A percentile compares a stretch with the other conserved stretches of the same genome.
These are phyloP conservation scores for Blastobotrys terrestris DNA, from an alignment of 805 yeast genomes.

Conservation along the genomic window DNA sequence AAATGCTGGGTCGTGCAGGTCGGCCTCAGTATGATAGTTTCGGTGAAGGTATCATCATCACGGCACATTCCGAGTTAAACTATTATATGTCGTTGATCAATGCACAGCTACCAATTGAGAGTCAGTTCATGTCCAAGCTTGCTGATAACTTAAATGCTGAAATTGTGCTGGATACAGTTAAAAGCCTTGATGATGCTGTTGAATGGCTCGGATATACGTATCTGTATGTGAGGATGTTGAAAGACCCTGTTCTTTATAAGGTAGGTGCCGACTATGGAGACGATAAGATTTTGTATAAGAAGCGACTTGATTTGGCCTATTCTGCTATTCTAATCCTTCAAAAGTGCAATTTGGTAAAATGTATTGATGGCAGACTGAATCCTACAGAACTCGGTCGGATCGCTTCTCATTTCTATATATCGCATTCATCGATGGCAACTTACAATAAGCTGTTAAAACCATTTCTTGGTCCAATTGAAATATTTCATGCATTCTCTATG, in stretches of 20 bases:
- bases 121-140: slow-evolving; percentile 65
- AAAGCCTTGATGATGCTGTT: slow-evolving; percentile 56
- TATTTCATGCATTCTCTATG: slow-evolving; percentile 67
- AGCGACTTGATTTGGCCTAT: slow-evolving; percentile 64
- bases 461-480: slow-evolving; percentile 60
- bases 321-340: slow-evolving; percentile 63
- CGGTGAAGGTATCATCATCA: slow-evolving; percentile 92
- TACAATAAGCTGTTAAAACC: slow-evolving; percentile 61
- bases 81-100: slow-evolving; percentile 86
- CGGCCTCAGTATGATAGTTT: slow-evolving; percentile 87
- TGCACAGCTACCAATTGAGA: slow-evolving; percentile 88
- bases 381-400: slow-evolving; percentile 70
- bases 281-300: slow-evolving; percentile 36
- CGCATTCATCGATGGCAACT: slow-evolving; percentile 61
- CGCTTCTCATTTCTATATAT: slow-evolving; percentile 81
- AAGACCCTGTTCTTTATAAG: slow-evolving; percentile 66
- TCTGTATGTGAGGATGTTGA: slow-evolving; percentile 69
- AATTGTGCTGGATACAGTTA: slow-evolving; percentile 64
- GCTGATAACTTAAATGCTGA: slow-evolving; percentile 85
- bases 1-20: slow-evolving; percentile 98
- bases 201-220: slow-evolving; percentile 79
- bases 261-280: slow-evolving; percentile 59
- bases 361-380: slow-evolving; percentile 33
- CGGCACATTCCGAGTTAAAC: slow-evolving; percentile 77
- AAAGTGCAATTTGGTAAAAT: slow-evolving; percentile 52